Conservation (phyloP, 352 stramenopile species). For the Phytophthora pistaciae region DNA sequence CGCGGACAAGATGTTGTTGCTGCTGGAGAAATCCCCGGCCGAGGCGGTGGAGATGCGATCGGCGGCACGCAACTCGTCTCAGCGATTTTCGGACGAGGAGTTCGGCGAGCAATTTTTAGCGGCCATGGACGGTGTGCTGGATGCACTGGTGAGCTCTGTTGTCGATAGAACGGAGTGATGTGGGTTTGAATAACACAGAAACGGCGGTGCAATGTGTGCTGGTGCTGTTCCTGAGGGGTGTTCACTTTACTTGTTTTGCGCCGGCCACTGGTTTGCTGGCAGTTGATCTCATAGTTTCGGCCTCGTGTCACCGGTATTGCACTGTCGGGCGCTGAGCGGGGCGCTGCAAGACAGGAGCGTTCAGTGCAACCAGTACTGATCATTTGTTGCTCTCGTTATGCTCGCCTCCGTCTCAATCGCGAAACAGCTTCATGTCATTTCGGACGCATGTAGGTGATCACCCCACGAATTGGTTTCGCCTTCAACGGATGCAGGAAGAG, state of each 20-base stretch:
- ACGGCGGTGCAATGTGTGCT: background rate
- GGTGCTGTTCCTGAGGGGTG: background rate
- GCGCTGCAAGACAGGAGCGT: background rate
- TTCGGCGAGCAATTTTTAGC: conserved; percentile 76
- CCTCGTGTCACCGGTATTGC: background rate
- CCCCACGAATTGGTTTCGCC: conserved; percentile 19
- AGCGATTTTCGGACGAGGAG: conserved; percentile 77
- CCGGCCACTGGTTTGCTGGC: background rate
- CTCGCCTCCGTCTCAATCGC: background rate
- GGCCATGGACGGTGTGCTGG: conserved; percentile 47
- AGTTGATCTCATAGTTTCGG: background rate
- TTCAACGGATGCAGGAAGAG: conserved; percentile 26
- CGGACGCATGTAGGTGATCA: background rate
- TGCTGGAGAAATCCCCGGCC: conserved; percentile 51
- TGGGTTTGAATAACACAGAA: conserved; percentile 24
- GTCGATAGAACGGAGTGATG: conserved; percentile 17
- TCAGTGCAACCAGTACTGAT: background rate
- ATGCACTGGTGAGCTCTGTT: background rate
- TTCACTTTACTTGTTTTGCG: background rate
- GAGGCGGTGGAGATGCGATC: conserved; percentile 52
- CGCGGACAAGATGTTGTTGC: conserved; percentile 75
- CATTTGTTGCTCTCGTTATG: background rate
- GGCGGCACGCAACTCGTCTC: conserved; percentile 51
- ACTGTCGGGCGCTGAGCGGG: background rate
- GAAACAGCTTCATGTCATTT: background rate